phyloP scores from a whole-genome alignment of 805 yeast genomes.

The Komagataella mondaviorum region DNA sequence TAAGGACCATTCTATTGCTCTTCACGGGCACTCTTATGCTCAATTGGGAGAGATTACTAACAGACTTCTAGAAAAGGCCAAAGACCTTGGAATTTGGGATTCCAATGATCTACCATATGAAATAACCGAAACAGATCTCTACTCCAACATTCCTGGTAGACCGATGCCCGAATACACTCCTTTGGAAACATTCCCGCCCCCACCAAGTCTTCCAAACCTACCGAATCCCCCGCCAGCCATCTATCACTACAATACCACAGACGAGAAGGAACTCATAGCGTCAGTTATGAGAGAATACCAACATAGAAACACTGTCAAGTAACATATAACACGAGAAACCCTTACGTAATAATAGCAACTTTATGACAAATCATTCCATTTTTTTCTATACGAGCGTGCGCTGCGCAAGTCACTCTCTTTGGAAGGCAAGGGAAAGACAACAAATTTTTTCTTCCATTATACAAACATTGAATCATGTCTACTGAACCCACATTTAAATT shows the following conservation, averaged over 20 bases:
- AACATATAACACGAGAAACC: background rate
- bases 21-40: background rate
- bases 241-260: slow-evolving; percentile 9
- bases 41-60: slow-evolving; percentile 1
- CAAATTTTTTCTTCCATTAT: slow-evolving; percentile 2
- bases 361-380: background rate
- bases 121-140: slow-evolving; percentile 20
- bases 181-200: slow-evolving; percentile 15
- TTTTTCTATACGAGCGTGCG: background rate
- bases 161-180: slow-evolving; percentile 1
- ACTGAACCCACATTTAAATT: slow-evolving; percentile 91
- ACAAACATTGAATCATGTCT: slow-evolving; percentile 31
- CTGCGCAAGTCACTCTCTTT: background rate
- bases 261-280: slow-evolving; percentile 8
- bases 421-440: background rate
- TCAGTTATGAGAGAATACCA: slow-evolving; percentile 5
- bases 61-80: slow-evolving; percentile 8
- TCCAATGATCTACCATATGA: slow-evolving; percentile 19
- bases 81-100: slow-evolving; percentile 7
- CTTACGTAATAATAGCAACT: background rate
- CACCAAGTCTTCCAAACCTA: slow-evolving; percentile 17
- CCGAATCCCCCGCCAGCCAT: slow-evolving; percentile 25
- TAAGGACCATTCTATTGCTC: slow-evolving; percentile 6
- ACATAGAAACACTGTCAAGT: background rate
- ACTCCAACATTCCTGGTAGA: slow-evolving; percentile 22